Conservation (phyloP, 257 asterid genomes). For the Ophiorrhiza pumila region DNA sequence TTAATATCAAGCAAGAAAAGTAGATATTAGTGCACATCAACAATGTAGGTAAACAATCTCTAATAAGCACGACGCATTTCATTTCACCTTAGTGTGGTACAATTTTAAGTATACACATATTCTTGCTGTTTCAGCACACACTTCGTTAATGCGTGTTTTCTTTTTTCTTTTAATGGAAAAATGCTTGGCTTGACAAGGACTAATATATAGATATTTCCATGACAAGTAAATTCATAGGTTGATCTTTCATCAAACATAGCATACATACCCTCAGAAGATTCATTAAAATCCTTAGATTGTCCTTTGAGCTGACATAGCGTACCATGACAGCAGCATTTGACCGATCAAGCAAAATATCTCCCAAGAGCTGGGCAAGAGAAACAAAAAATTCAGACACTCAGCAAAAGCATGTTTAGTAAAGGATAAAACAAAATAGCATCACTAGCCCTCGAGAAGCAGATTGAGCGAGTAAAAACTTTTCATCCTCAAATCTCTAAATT, state of each 20-base stretch:
- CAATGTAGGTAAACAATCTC: not conserved
- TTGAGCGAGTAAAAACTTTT: not conserved
- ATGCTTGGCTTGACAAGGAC: not conserved
- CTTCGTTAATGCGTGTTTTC: not conserved
- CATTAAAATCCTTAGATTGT: slow-evolving; percentile 72
- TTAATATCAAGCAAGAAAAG: no score
- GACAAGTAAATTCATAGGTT: not conserved
- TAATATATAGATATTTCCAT: not conserved
- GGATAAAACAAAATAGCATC: not conserved
- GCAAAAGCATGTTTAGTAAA: not conserved
- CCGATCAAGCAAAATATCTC: slow-evolving; percentile 85
- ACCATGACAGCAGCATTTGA: slow-evolving; percentile 73
- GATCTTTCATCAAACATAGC: not conserved
- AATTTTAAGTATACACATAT: not conserved
- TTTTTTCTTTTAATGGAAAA: no score
- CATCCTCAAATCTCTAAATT: not conserved
- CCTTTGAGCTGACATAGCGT: slow-evolving; percentile 73
- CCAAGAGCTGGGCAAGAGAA: slow-evolving; percentile 60
- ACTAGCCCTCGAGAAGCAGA: not conserved
- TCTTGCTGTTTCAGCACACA: not conserved
- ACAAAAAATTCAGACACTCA: not conserved
- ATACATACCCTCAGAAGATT: slow-evolving; percentile 77
- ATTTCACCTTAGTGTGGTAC: not conserved
- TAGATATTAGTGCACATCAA: not conserved
- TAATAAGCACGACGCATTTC: not conserved